Evolutionary conservation across 495 filamentous ascomycete genomes (phyloP), one percentile per base, ranked within the genome.

Genomic region (Tuber brumale): DNA sequence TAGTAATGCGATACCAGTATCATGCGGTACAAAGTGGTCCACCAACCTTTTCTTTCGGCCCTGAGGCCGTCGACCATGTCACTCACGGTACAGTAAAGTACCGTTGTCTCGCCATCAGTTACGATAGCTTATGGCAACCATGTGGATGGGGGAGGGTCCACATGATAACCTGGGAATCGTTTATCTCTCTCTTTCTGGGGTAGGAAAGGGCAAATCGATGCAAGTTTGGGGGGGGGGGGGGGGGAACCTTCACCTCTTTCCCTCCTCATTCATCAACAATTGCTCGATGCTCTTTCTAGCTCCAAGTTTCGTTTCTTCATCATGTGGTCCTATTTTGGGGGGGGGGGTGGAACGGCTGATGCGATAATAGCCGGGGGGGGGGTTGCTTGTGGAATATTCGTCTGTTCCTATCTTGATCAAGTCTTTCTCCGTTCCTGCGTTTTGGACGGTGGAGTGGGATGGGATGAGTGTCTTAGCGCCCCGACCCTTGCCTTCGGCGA

Each of bases 401-500:
- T 73, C 79, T 72, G 73, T 79, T 71, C 74, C 79, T 76, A 78
- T 71, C 71, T 44, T 51, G 72, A 72, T 70, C 45, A 72, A 78
- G 76, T 51, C 42, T 72, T 70, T 75, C 72, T 69, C 27, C 74
- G 80, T 81, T 81, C 80, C 80, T 81, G 80, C 80, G 75, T 71
- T 27, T 35, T 66, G 57, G 37, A 39, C 37, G 37, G 12, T 66
- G 18, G 27, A 12, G n/a, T 66, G 57, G 76, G 37, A 41, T 71
- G 72, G 74, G 70, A 72, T 73, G 77, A 70, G 72, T 81, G 80
- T 81, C 80, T 81, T 81, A 81, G 80, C 80, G 80, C 80, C 79
- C 73, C 77, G 80, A 78, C 80, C 80, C 76, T 44, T 44, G 46
- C 18, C 39, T 43, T 51, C 35, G 73, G 51, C 43, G 69, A 21